Conservation (phyloP, 176 grass and related monocot species). For the Rhipidocladum racemiflorum region DNA sequence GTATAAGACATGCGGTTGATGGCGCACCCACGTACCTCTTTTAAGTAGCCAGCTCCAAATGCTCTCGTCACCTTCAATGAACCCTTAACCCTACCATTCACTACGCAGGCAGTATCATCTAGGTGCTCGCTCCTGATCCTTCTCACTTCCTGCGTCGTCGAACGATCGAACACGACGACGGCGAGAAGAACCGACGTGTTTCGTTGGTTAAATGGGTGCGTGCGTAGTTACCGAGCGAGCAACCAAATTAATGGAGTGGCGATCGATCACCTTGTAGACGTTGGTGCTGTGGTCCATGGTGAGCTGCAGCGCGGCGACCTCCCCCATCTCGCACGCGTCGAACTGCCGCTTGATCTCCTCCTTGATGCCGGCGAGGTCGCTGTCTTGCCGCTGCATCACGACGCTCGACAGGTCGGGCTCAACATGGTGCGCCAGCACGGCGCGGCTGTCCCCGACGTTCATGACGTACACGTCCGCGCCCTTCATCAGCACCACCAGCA, state of each 20-base stretch:
- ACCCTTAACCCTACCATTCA: slow-evolving; percentile 70
- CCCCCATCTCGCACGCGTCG: slow-evolving; percentile 50
- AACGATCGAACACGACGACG: too few species aligned
- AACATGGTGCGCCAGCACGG: slow-evolving; percentile 60
- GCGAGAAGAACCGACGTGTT: too few species aligned
- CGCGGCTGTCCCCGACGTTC: slow-evolving; percentile 97
- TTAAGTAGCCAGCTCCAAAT: slow-evolving; percentile 79
- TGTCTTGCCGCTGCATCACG: background rate
- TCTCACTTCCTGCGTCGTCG: slow-evolving; percentile 48
- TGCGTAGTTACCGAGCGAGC: too few species aligned
- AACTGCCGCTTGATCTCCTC: slow-evolving; percentile 60
- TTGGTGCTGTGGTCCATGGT: slow-evolving; percentile 81
- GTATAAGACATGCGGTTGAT: too few species aligned
- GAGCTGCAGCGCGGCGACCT: slow-evolving; percentile 62
- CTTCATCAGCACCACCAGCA: slow-evolving; percentile 76
- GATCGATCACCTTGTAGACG: slow-evolving; percentile 43
- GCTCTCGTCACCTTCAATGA: slow-evolving; percentile 78
- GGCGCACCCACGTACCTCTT: too few species aligned
- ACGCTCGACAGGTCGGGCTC: slow-evolving; percentile 57
- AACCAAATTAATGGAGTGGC: too few species aligned
- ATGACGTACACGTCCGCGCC: slow-evolving; percentile 79
- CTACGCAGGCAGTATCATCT: slow-evolving; percentile 57
- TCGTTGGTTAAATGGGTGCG: too few species aligned
- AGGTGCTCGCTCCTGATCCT: slow-evolving; percentile 69
- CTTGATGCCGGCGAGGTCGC: slow-evolving; percentile 33